These are phyloP conservation scores for Mycena pura DNA, from an alignment of 768 basidiomycete species.

Conservation along the genomic window DNA sequence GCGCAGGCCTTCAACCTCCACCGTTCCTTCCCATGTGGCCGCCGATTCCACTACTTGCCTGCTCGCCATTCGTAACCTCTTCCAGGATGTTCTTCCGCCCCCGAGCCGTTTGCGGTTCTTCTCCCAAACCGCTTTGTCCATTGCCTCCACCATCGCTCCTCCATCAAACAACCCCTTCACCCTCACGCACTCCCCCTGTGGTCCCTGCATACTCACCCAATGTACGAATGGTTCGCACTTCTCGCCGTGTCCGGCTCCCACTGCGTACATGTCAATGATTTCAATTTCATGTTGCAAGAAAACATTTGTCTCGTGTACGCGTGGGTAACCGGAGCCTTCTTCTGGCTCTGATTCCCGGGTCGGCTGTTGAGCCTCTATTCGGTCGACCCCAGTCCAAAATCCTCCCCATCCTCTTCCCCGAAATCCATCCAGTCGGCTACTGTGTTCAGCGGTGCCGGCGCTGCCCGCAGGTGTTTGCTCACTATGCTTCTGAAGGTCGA, in stretches of 20 bases:
- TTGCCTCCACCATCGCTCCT: conserved; percentile 38
- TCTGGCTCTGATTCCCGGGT: conserved; percentile 4
- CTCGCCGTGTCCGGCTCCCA: conserved; percentile 9
- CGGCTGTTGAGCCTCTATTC: conserved; percentile 20
- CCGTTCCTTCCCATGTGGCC: conserved; percentile 29
- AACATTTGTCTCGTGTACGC: not conserved
- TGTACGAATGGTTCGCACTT: conserved; percentile 32
- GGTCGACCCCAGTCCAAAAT: conserved; percentile 30
- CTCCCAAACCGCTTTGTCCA: conserved; percentile 28
- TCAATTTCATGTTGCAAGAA: conserved; percentile 1
- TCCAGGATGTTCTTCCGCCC: conserved; percentile 13
- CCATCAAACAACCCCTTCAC: conserved; percentile 34
- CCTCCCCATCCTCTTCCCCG: conserved; percentile 27
- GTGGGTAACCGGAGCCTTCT: conserved; percentile 14
- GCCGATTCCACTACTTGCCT: conserved; percentile 27
- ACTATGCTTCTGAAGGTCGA: not conserved
- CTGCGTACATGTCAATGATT: conserved; percentile 8
- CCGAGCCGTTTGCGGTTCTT: conserved; percentile 21
- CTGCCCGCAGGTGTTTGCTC: not conserved
- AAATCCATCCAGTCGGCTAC: conserved; percentile 19
- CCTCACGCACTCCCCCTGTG: conserved; percentile 23
- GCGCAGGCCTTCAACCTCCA: conserved; percentile 19
- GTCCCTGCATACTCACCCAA: conserved; percentile 21
- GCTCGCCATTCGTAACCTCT: conserved; percentile 41
- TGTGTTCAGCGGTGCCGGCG: not conserved